A percentile compares a stretch with the other conserved stretches of the same genome.
phyloP scores from a whole-genome alignment of 2,329 filamentous ascomycete species.

The Fusarium sp. region DNA sequence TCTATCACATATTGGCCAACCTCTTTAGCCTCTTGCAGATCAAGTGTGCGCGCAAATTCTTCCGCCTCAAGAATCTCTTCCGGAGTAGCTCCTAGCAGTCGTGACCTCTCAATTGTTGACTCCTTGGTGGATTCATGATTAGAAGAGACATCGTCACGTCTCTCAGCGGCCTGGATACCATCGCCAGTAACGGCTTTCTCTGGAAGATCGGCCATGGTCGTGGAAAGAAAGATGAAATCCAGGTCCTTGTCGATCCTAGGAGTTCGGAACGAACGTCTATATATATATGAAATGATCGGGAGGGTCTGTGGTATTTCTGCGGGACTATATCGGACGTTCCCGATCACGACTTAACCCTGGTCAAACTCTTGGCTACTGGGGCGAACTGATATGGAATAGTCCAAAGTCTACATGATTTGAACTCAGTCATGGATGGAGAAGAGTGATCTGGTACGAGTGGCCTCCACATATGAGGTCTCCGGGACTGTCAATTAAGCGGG shows the following conservation, averaged over 20 bases:
- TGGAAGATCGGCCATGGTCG: conserved; percentile 4
- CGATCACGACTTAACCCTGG: background rate
- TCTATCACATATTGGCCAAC: rapidly evolving
- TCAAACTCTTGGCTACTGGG: conserved; percentile 6
- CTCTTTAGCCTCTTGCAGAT: conserved; percentile 18
- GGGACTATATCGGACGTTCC: conserved; percentile 1
- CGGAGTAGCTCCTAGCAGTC: conserved; percentile 17
- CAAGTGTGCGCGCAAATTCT: conserved; percentile 20
- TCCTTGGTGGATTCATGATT: conserved; percentile 4
- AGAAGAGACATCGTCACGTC: conserved; percentile 1
- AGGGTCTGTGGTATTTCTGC: background rate
- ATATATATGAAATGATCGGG: conserved; percentile 2
- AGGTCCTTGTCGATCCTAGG: no score
- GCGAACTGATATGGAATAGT: background rate
- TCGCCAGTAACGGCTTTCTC: conserved; percentile 8
- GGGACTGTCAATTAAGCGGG: no score
- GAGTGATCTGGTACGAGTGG: no score
- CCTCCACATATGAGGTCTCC: no score
- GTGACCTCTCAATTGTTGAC: conserved; percentile 6
- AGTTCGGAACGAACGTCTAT: background rate
- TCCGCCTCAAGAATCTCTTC: conserved; percentile 35
- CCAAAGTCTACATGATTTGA: background rate
- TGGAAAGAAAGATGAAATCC: background rate
- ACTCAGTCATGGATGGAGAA: no score
- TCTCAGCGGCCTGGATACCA: background rate